phyloP scores from a whole-genome alignment of 306 rosid genomes.

The Rubus parviflorus region DNA sequence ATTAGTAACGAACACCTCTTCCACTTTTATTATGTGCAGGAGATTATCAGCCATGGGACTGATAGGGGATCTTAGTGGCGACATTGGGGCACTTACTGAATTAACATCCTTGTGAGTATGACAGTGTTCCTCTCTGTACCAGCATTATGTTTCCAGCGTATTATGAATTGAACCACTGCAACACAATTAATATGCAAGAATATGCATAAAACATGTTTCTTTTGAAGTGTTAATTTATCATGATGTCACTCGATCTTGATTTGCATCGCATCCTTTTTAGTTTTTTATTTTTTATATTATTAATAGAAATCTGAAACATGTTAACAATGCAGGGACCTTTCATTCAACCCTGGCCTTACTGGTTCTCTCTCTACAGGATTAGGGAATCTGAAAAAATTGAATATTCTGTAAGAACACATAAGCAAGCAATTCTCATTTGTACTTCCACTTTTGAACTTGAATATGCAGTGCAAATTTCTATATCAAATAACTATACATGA shows the following conservation, averaged over 20 bases:
- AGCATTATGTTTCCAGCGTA: slow-evolving; percentile 8
- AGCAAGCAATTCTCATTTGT: slow-evolving; percentile 12
- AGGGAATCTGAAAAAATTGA: slow-evolving; percentile 57
- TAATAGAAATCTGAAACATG: slow-evolving; percentile 1
- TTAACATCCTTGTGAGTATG: slow-evolving; percentile 68
- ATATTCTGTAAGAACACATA: slow-evolving; percentile 66
- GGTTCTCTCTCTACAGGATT: slow-evolving; percentile 52
- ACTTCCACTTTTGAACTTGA: slow-evolving; percentile 14
- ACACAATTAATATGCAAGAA: background rate
- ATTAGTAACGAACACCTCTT: background rate
- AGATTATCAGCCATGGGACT: slow-evolving; percentile 69
- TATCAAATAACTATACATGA: background rate
- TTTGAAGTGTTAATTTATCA: background rate
- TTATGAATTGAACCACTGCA: background rate
- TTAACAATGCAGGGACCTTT: slow-evolving; percentile 63
- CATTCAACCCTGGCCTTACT: slow-evolving; percentile 55
- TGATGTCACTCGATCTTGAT: slow-evolving; percentile 13
- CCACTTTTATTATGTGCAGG: slow-evolving; percentile 39
- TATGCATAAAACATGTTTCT: slow-evolving; percentile 4
- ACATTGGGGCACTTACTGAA: slow-evolving; percentile 64
- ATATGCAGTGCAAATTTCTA: background rate
- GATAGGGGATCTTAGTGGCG: slow-evolving; percentile 64
- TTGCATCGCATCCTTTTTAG: background rate
- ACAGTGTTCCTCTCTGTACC: background rate
- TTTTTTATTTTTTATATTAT: background rate